These are phyloP conservation scores for Actinomortierella wolfii DNA, from an alignment of 371 early-diverging fungal species.

Conservation along the genomic window DNA sequence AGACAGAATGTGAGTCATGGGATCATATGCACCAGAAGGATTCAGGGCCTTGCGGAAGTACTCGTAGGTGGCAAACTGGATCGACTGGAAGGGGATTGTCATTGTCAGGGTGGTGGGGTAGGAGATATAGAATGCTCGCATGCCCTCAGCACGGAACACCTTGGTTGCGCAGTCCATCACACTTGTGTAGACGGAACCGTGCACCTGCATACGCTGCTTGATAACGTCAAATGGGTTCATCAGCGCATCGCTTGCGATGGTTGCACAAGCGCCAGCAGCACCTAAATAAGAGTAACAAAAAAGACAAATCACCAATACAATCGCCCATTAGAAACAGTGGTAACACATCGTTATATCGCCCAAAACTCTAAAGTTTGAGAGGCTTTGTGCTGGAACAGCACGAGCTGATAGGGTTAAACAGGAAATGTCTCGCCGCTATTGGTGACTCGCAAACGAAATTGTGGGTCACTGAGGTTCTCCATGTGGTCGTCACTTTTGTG, in stretches of 20 bases:
- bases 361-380: no score
- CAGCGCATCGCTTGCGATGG: constrained; percentile 84
- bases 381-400: background rate
- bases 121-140: constrained; percentile 87
- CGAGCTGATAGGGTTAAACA: background rate
- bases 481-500: no score
- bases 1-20: constrained; percentile 81
- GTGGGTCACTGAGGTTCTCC: no score
- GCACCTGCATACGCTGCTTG: constrained; percentile 94
- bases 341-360: no score
- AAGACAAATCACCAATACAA: constrained; percentile 1
- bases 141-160: constrained; percentile 75
- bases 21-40: constrained; percentile 81
- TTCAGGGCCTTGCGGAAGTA: constrained; percentile 75
- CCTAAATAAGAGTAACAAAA: constrained; percentile 46
- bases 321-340: no score
- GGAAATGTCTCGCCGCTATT: background rate
- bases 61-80: constrained; percentile 93
- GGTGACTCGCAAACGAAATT: no score
- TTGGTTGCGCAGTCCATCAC: constrained; percentile 69
- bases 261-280: constrained; percentile 91
- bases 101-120: constrained; percentile 91
- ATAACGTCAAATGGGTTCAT: constrained; percentile 97
- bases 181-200: constrained; percentile 61
- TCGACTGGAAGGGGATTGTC: constrained; percentile 90